These are phyloP conservation scores for Neofusicoccum sp. DNA, from an alignment of 2,329 filamentous ascomycete genomes.

Conservation along the genomic window DNA sequence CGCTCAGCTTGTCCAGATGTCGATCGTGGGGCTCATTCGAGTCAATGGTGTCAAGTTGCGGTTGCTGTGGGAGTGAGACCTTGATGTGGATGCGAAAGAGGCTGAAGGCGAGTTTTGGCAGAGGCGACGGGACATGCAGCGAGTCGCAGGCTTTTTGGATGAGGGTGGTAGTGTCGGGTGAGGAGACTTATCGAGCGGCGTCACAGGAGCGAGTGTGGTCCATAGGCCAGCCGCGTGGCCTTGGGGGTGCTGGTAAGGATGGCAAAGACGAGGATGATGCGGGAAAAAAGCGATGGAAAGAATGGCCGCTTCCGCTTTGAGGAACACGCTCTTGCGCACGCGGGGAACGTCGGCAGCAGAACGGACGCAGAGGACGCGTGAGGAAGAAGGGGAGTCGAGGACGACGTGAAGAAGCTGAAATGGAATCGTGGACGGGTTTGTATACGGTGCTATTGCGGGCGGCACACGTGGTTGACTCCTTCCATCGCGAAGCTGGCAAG, in stretches of 20 bases:
- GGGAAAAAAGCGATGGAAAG: slow-evolving; percentile 9
- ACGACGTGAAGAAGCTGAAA: neutral
- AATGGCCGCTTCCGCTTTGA: slow-evolving; percentile 9
- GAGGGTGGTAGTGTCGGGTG: neutral
- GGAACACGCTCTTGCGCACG: neutral
- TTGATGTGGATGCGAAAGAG: neutral
- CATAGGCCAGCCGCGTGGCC: neutral
- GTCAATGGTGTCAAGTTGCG: neutral
- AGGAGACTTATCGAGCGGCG: neutral
- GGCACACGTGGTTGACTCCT: slow-evolving; percentile 2
- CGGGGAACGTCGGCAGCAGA: neutral
- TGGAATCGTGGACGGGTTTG: neutral
- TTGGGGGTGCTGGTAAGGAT: neutral
- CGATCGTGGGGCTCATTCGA: neutral
- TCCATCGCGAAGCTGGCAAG: slow-evolving; percentile 7
- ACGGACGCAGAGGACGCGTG: neutral
- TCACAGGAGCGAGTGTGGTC: neutral
- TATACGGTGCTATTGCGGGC: neutral
- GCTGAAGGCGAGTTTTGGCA: neutral
- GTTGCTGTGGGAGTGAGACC: neutral
- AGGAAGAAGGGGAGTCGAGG: neutral
- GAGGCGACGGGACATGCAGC: neutral
- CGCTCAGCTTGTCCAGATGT: neutral
- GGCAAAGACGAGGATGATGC: slow-evolving; percentile 9
- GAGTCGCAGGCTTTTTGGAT: neutral